Conservation (phyloP, 192 early-diverging fungal genomes). For the Lobosporangium transversale region DNA sequence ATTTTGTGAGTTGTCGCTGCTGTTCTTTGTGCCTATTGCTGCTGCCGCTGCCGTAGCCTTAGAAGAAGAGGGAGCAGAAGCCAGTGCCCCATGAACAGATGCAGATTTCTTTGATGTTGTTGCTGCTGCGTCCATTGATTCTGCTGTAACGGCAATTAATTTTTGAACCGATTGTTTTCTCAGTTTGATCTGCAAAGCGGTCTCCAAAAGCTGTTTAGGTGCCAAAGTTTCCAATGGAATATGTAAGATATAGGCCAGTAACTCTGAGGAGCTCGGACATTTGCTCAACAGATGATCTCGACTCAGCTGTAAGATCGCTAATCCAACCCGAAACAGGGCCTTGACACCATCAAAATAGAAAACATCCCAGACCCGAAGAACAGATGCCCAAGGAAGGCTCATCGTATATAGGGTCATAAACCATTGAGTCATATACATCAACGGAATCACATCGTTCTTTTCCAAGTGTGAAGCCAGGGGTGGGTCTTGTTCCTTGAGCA, state of each 20-base stretch:
- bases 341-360: constrained; percentile 89
- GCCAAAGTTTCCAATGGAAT: constrained; percentile 74
- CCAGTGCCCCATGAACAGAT: neutral
- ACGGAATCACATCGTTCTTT: constrained; percentile 78
- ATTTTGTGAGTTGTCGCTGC: neutral
- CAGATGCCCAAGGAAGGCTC: constrained; percentile 87
- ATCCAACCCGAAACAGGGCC: constrained; percentile 81
- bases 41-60: neutral
- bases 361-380: constrained; percentile 93
- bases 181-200: constrained; percentile 76
- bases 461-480: constrained; percentile 77
- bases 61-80: too few species aligned
- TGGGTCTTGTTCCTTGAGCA: constrained; percentile 75
- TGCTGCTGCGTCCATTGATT: constrained; percentile 33
- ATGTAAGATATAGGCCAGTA: constrained; percentile 80
- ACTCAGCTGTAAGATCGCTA: constrained; percentile 77
- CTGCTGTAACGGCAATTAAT: constrained; percentile 40
- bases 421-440: constrained; percentile 96
- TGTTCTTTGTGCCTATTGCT: too few species aligned
- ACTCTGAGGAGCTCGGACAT: constrained; percentile 81
- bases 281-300: constrained; percentile 72
- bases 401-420: constrained; percentile 92
- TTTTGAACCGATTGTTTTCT: constrained; percentile 46
- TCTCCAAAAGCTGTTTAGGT: constrained; percentile 72
- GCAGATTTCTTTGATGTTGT: neutral